Percentiles rank a stretch among this genome's conserved stretches.
These are phyloP conservation scores for Claviceps spartinae DNA, from an alignment of 2,329 filamentous ascomycete species.

Conservation along the genomic window DNA sequence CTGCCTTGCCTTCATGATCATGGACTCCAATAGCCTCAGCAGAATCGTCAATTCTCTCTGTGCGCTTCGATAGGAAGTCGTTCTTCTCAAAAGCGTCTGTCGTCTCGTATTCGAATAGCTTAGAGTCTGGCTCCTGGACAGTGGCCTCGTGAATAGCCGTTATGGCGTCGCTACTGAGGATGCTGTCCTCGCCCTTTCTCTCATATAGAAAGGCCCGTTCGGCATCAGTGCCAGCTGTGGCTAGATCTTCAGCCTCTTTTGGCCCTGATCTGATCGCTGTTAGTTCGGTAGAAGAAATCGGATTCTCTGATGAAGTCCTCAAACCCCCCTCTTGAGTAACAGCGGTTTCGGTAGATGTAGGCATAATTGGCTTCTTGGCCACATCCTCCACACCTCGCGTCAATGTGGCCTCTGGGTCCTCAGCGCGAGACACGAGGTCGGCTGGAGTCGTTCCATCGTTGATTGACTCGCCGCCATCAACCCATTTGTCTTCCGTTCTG, in stretches of 20 bases:
- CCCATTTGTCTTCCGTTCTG: background rate
- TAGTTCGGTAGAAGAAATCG: background rate
- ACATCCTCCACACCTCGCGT: background rate
- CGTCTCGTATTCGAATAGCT: background rate
- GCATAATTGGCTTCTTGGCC: background rate
- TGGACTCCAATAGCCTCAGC: background rate
- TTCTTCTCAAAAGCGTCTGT: background rate
- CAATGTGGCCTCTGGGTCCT: background rate
- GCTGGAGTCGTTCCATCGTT: background rate
- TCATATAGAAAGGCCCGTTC: conserved; percentile 1
- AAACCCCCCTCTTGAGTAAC: background rate
- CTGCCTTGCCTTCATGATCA: background rate
- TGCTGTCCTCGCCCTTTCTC: conserved; percentile 1
- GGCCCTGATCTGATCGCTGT: background rate
- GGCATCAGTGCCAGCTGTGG: background rate
- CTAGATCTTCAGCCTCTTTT: background rate
- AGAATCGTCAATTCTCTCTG: background rate
- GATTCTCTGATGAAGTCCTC: background rate
- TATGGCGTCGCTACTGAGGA: background rate
- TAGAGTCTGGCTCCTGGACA: background rate
- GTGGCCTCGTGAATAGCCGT: background rate
- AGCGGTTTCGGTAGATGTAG: background rate
- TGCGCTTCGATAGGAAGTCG: background rate
- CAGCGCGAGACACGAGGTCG: background rate
- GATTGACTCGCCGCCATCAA: background rate